Evolutionary conservation across 2,329 filamentous ascomycete species (phyloP).

Genomic region (Aspergillus fructus): DNA sequence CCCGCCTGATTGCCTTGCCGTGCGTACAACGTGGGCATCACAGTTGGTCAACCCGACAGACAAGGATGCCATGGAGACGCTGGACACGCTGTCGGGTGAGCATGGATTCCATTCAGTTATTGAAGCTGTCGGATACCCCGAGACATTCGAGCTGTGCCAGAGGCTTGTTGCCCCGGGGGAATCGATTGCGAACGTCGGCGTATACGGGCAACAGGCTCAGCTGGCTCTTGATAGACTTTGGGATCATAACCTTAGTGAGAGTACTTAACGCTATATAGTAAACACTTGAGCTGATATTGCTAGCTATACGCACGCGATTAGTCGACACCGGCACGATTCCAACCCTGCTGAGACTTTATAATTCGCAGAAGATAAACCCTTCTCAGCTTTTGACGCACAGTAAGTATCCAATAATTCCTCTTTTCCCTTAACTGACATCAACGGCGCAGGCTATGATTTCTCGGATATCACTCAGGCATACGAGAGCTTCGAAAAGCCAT

Average conservation of each 20-base stretch:
- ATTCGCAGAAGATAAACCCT: too few relatives aligned
- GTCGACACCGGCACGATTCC: too few relatives aligned
- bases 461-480: too few relatives aligned
- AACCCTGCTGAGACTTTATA: too few relatives aligned
- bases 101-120: slow-evolving; percentile 59
- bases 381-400: too few relatives aligned
- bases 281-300: background rate
- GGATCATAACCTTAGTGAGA: background rate
- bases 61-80: slow-evolving; percentile 36
- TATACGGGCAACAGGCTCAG: slow-evolving; percentile 45
- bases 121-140: slow-evolving; percentile 57
- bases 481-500: background rate
- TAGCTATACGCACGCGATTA: background rate
- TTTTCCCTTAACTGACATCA: too few relatives aligned
- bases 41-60: slow-evolving; percentile 38
- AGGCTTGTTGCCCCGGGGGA: slow-evolving; percentile 55
- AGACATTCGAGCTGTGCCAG: slow-evolving; percentile 56
- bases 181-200: slow-evolving; percentile 56
- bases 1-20: too few relatives aligned
- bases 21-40: too few relatives aligned
- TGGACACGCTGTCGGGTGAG: background rate
- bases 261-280: background rate
- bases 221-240: background rate
- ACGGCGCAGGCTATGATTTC: too few relatives aligned
- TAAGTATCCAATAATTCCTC: too few relatives aligned